These are phyloP conservation scores for Exophiala dermatitidis DNA, from an alignment of 2,329 filamentous ascomycete genomes.

Conservation along the genomic window DNA sequence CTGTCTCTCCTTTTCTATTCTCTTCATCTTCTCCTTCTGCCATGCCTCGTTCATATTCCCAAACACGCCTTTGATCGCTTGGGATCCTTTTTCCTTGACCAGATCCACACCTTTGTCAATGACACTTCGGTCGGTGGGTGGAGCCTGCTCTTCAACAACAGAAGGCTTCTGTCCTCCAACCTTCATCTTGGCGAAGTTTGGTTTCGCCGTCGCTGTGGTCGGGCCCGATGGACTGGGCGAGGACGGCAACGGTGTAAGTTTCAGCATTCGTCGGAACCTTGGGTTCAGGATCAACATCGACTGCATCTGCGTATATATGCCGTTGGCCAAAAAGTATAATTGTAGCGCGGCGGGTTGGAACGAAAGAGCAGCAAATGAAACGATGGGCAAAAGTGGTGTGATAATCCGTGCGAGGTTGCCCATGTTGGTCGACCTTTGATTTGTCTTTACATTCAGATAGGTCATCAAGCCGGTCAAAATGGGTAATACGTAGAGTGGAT, in stretches of 20 bases:
- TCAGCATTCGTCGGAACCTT: slow-evolving; percentile 1
- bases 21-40: slow-evolving; percentile 6
- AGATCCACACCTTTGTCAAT: slow-evolving; percentile 35
- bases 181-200: slow-evolving; percentile 15
- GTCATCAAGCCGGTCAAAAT: slow-evolving; percentile 51
- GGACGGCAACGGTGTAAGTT: slow-evolving; percentile 5
- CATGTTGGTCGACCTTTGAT: slow-evolving; percentile 24
- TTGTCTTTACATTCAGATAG: slow-evolving; percentile 53
- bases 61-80: slow-evolving; percentile 5
- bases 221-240: not conserved
- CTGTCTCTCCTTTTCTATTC: slow-evolving; percentile 1
- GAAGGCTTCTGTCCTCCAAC: not conserved
- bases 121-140: slow-evolving; percentile 24
- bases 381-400: slow-evolving; percentile 42
- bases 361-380: slow-evolving; percentile 37
- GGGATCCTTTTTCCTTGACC: slow-evolving; percentile 27
- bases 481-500: slow-evolving; percentile 74
- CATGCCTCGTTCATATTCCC: slow-evolving; percentile 6
- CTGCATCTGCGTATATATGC: slow-evolving; percentile 15
- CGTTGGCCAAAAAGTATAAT: slow-evolving; percentile 15
- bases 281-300: slow-evolving; percentile 4
- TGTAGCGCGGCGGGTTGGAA: slow-evolving; percentile 17
- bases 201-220: not conserved
- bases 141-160: not conserved
- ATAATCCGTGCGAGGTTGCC: slow-evolving; percentile 21